phyloP scores from a whole-genome alignment of 75 land plant species.

The Cupressus sempervirens region DNA sequence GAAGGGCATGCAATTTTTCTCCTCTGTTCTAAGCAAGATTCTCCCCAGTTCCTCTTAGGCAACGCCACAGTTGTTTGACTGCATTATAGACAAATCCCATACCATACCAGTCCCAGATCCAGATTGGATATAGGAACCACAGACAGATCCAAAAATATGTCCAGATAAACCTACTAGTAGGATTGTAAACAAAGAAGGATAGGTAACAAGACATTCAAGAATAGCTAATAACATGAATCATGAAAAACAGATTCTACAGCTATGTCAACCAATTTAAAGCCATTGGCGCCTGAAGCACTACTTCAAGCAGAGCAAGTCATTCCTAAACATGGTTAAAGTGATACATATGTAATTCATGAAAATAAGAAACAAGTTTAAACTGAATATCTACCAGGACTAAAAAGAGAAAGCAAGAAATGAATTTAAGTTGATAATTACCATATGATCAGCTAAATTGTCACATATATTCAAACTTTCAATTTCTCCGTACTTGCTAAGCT shows the following conservation, averaged over 20 bases:
- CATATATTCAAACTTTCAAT: slow-evolving; percentile 54
- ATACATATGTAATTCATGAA: not conserved
- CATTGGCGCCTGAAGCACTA: not conserved
- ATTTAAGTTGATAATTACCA: slow-evolving; percentile 24
- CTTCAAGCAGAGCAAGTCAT: not conserved
- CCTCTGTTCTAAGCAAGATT: too few relatives aligned
- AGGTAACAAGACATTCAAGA: not conserved
- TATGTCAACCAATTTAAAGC: not conserved
- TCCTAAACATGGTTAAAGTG: not conserved
- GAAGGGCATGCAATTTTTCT: too few relatives aligned
- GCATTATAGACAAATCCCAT: too few relatives aligned
- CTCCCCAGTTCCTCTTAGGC: too few relatives aligned
- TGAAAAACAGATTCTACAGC: not conserved
- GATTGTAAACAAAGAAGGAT: not conserved
- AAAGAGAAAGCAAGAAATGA: not conserved
- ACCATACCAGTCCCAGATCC: too few relatives aligned
- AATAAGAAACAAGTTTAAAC: not conserved
- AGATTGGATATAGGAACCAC: too few relatives aligned
- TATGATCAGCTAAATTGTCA: slow-evolving; percentile 57
- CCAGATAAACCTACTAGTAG: too few relatives aligned
- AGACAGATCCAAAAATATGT: too few relatives aligned
- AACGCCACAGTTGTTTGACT: too few relatives aligned
- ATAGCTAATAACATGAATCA: not conserved
- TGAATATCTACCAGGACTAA: not conserved
- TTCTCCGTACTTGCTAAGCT: slow-evolving; percentile 56